Percentiles rank a stretch among this genome's conserved stretches.
Evolutionary conservation across 768 basidiomycete genomes (phyloP).

Genomic region (Xerocomus spinulosus): DNA sequence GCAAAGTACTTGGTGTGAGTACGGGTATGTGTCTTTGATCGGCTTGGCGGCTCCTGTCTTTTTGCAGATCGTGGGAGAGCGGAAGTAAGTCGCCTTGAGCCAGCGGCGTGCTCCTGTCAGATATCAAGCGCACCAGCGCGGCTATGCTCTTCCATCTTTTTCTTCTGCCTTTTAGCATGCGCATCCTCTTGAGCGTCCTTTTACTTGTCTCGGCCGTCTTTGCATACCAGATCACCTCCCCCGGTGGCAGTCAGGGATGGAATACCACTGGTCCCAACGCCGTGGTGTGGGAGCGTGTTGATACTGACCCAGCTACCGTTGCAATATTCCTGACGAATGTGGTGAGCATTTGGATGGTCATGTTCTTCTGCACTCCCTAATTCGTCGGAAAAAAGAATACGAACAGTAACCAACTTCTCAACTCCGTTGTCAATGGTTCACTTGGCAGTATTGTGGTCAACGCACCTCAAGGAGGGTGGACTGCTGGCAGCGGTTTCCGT

Average conservation of each 20-base stretch:
- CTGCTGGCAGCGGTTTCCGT: constrained; percentile 55
- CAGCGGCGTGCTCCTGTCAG: background rate
- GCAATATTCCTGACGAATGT: constrained; percentile 62
- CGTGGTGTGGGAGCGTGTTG: constrained; percentile 60
- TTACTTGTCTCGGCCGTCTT: constrained; percentile 51
- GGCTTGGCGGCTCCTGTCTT: background rate
- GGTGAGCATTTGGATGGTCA: constrained; percentile 32
- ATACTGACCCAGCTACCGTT: constrained; percentile 65
- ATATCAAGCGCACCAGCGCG: background rate
- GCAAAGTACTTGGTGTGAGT: no score
- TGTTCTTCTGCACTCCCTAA: background rate
- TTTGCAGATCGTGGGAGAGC: constrained; percentile 23
- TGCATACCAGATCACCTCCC: constrained; percentile 60
- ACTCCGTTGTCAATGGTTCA: constrained; percentile 50
- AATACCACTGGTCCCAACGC: constrained; percentile 47
- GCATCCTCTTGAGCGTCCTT: constrained; percentile 37
- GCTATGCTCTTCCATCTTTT: constrained; percentile 11
- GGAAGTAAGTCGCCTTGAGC: background rate
- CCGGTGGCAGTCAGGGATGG: constrained; percentile 50
- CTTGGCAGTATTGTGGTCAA: constrained; percentile 37
- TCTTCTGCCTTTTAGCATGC: constrained; percentile 37
- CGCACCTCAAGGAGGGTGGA: constrained; percentile 64
- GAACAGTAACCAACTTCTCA: constrained; percentile 45
- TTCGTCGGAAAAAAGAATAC: constrained; percentile 31
- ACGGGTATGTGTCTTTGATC: constrained; percentile 7